Conservation (phyloP, 805 yeast species). For the Saturnispora besseyi region DNA sequence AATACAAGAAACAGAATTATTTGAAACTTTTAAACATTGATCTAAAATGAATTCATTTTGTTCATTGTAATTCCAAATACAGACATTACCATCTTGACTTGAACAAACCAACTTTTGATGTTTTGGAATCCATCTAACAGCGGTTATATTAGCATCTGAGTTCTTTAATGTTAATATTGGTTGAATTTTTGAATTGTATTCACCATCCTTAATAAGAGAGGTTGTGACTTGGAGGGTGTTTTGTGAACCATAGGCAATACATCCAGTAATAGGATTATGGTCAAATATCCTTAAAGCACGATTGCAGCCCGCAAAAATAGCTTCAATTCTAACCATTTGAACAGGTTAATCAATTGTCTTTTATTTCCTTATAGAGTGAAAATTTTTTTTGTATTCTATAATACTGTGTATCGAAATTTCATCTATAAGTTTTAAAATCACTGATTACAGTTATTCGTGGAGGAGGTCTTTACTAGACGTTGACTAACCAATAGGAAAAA, state of each 20-base stretch:
- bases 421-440: too few species aligned
- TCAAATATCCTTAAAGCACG: conserved; percentile 54
- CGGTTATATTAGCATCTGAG: conserved; percentile 55
- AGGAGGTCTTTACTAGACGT: too few species aligned
- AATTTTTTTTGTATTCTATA: neutral
- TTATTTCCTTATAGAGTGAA: too few species aligned
- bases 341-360: too few species aligned
- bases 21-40: conserved; percentile 23
- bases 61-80: conserved; percentile 43
- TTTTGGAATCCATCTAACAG: conserved; percentile 48
- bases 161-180: conserved; percentile 48
- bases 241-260: conserved; percentile 68
- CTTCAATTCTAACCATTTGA: conserved; percentile 31
- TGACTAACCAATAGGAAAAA: neutral
- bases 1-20: conserved; percentile 11
- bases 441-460: too few species aligned
- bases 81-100: conserved; percentile 56
- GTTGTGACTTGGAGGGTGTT: conserved; percentile 59
- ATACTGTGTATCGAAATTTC: too few species aligned
- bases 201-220: conserved; percentile 32
- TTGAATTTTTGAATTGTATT: conserved; percentile 30
- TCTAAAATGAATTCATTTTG: conserved; percentile 20
- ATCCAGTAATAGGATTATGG: conserved; percentile 28
- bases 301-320: conserved; percentile 66
- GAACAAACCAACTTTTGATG: conserved; percentile 45